Evolutionary conservation across 2,329 filamentous ascomycete genomes (phyloP).

Genomic region (Fusarium devonianum): DNA sequence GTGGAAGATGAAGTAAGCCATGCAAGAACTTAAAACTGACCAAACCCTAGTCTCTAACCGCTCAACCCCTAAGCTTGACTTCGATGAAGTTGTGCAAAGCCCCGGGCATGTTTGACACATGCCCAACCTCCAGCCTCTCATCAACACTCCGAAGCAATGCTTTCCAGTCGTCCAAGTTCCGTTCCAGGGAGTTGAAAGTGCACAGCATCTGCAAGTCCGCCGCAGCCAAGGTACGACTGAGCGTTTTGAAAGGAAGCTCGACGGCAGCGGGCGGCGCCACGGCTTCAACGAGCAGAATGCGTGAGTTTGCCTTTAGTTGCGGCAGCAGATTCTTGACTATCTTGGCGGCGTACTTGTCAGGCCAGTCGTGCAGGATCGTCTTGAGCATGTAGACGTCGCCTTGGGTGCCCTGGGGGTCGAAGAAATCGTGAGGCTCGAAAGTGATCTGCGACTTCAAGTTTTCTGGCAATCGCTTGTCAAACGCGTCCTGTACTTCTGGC

Average conservation of each 20-base stretch:
- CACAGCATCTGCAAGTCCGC: constrained; percentile 55
- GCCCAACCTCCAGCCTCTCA: constrained; percentile 20
- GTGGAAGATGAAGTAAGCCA: too few species aligned
- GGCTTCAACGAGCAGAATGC: constrained; percentile 48
- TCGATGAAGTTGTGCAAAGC: constrained; percentile 14
- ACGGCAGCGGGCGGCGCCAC: constrained; percentile 39
- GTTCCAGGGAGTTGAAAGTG: constrained; percentile 50
- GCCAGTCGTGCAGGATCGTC: constrained; percentile 63
- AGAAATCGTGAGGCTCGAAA: constrained; percentile 49
- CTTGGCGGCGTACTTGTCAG: constrained; percentile 50
- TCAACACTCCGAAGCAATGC: constrained; percentile 18
- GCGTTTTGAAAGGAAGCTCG: constrained; percentile 12
- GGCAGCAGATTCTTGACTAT: constrained; percentile 53
- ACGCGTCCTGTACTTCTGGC: constrained; percentile 43
- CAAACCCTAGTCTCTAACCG: too few species aligned
- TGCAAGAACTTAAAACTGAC: too few species aligned
- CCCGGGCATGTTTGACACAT: constrained; percentile 5
- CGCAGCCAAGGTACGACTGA: constrained; percentile 7
- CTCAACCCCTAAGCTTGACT: too few species aligned
- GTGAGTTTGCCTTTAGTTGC: constrained; percentile 52
- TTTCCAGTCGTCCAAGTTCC: constrained; percentile 19
- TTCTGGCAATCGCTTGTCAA: constrained; percentile 4
- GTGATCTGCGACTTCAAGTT: constrained; percentile 44
- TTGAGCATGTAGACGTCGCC: constrained; percentile 61
- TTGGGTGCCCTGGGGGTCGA: constrained; percentile 45